Evolutionary conservation across 768 basidiomycete species (phyloP).

Genomic region (Cubamyces sp.): DNA sequence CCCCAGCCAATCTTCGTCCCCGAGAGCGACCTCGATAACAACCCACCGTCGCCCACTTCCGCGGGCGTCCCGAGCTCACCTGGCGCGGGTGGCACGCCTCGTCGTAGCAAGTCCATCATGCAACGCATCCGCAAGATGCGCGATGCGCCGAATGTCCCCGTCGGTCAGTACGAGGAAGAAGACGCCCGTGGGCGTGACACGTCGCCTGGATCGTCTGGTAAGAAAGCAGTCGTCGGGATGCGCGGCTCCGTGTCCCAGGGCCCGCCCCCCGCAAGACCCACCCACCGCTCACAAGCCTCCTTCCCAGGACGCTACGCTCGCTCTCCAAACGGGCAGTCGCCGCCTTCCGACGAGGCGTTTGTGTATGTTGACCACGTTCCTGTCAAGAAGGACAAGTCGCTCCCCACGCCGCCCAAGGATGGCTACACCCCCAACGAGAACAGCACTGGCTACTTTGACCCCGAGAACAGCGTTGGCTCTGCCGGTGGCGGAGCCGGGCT

Average conservation of each 20-base stretch:
- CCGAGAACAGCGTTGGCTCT: conserved; percentile 34
- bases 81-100: conserved; percentile 46
- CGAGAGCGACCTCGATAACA: conserved; percentile 44
- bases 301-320: conserved; percentile 74
- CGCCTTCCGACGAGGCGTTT: conserved; percentile 54
- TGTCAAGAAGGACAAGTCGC: conserved; percentile 54
- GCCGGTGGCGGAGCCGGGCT: conserved; percentile 42
- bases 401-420: conserved; percentile 44
- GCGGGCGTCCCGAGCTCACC: conserved; percentile 46
- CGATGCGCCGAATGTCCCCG: conserved; percentile 81
- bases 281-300: conserved; percentile 74
- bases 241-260: conserved; percentile 10
- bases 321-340: conserved; percentile 37
- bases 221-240: conserved; percentile 31
- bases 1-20: conserved; percentile 83
- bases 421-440: conserved; percentile 36
- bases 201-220: conserved; percentile 48
- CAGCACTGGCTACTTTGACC: conserved; percentile 55
- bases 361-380: conserved; percentile 60
- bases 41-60: conserved; percentile 40
- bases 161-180: conserved; percentile 47
- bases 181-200: conserved; percentile 45
- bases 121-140: conserved; percentile 90
- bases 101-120: conserved; percentile 83
- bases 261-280: conserved; percentile 47